Evolutionary conservation across 2,329 filamentous ascomycete genomes (phyloP).

Genomic region (Cercospora sojina): DNA sequence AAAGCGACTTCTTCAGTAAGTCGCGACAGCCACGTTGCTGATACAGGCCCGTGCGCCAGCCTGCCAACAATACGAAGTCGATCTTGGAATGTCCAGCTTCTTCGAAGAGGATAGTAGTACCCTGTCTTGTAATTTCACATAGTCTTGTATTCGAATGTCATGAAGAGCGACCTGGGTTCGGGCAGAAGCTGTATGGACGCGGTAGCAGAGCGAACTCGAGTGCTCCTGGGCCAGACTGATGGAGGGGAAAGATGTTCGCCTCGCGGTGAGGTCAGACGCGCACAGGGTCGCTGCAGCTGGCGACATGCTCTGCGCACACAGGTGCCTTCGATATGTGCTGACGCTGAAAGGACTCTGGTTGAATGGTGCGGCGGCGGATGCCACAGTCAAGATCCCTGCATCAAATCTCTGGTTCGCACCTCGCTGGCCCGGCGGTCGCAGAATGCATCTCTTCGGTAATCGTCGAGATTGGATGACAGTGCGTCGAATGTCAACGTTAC

Average conservation of each 20-base stretch:
- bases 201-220: background rate
- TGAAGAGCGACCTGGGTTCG: background rate
- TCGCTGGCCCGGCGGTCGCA: background rate
- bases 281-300: background rate
- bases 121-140: background rate
- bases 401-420: background rate
- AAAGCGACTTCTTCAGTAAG: constrained; percentile 38
- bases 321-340: background rate
- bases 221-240: background rate
- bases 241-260: background rate
- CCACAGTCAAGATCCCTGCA: background rate
- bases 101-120: background rate
- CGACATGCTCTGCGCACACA: background rate
- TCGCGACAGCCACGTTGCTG: constrained; percentile 49
- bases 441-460: background rate
- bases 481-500: background rate
- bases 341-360: background rate
- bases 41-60: constrained; percentile 40
- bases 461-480: background rate
- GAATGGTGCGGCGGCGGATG: background rate
- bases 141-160: background rate
- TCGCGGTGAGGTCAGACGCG: background rate
- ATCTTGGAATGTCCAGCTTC: background rate
- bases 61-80: background rate
- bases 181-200: background rate